Evolutionary conservation across 352 stramenopile species (phyloP).

Genomic region (Globisporangium viniferum): DNA sequence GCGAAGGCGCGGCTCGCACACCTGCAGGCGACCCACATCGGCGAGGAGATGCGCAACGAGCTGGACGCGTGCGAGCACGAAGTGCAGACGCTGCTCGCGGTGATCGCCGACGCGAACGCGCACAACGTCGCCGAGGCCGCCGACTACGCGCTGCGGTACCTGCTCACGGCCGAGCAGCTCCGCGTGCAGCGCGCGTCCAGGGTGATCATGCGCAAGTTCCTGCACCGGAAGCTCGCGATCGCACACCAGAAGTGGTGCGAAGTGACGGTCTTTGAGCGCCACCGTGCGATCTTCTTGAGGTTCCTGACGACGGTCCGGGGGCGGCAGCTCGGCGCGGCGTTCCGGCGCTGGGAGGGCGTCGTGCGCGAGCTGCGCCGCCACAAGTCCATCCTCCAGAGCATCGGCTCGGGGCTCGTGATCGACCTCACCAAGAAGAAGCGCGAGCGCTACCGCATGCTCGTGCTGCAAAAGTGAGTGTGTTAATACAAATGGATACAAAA

Average conservation of each 20-base stretch:
- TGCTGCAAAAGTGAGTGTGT: slow-evolving; percentile 51
- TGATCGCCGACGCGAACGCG: slow-evolving; percentile 35
- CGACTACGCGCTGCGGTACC: slow-evolving; percentile 60
- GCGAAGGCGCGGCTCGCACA: slow-evolving; percentile 29
- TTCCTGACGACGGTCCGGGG: slow-evolving; percentile 46
- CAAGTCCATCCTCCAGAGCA: slow-evolving; percentile 34
- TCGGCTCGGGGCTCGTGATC: slow-evolving; percentile 51
- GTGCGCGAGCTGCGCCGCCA: slow-evolving; percentile 42
- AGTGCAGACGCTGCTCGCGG: slow-evolving; percentile 31
- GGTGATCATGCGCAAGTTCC: slow-evolving; percentile 41
- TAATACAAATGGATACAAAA: not conserved
- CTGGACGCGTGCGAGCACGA: slow-evolving; percentile 48
- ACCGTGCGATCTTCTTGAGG: slow-evolving; percentile 36
- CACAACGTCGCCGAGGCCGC: slow-evolving; percentile 51
- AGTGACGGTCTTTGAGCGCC: slow-evolving; percentile 38
- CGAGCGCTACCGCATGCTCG: slow-evolving; percentile 63
- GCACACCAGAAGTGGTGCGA: slow-evolving; percentile 48
- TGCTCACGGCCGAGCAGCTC: slow-evolving; percentile 49
- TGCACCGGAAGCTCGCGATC: slow-evolving; percentile 33
- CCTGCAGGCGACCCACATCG: slow-evolving; percentile 46
- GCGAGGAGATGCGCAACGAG: slow-evolving; percentile 69
- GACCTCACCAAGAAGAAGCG: slow-evolving; percentile 63
- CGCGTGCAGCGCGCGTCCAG: slow-evolving; percentile 47
- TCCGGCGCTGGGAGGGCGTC: slow-evolving; percentile 53
- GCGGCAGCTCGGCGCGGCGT: slow-evolving; percentile 49